Conservation (phyloP, 805 yeast species). For the Metschnikowia dekortorum region DNA sequence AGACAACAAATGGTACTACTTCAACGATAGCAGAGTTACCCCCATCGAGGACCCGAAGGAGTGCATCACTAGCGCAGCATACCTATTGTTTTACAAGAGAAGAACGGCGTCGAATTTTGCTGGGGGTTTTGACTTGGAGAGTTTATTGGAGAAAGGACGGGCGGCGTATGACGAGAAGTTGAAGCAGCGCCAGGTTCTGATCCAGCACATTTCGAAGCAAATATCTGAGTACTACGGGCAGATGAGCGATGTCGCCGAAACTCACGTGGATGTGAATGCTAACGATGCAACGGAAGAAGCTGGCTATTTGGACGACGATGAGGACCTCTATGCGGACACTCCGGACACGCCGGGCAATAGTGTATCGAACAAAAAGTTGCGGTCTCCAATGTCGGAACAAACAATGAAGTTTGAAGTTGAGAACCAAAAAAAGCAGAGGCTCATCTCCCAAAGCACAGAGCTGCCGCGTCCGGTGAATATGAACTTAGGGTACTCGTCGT, state of each 20-base stretch:
- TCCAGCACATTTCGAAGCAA: constrained; percentile 9
- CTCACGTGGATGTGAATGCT: constrained; percentile 11
- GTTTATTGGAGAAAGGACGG: constrained; percentile 42
- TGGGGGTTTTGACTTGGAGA: constrained; percentile 16
- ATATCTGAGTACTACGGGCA: constrained; percentile 13
- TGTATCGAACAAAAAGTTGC: constrained; percentile 12
- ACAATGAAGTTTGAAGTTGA: constrained; percentile 13
- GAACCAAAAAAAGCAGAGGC: constrained; percentile 17
- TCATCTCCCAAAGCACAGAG: constrained; percentile 16
- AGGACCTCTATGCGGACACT: constrained; percentile 10
- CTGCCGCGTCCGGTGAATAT: constrained; percentile 17
- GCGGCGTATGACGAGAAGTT: constrained; percentile 38
- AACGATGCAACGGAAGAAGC: neutral
- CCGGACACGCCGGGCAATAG: neutral
- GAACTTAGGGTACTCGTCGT: constrained; percentile 15
- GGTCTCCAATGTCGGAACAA: constrained; percentile 16
- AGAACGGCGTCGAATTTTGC: constrained; percentile 27
- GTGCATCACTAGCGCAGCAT: constrained; percentile 74
- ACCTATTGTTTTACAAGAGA: constrained; percentile 76
- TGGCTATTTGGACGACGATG: constrained; percentile 3
- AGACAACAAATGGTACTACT: constrained; percentile 82
- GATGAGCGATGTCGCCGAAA: constrained; percentile 13
- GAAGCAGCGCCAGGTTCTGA: constrained; percentile 32
- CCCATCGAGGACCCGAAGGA: constrained; percentile 53
- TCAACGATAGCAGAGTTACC: constrained; percentile 76